These are phyloP conservation scores for Skeletonema potamos DNA, from an alignment of 108 stramenopile species.

Conservation along the genomic window DNA sequence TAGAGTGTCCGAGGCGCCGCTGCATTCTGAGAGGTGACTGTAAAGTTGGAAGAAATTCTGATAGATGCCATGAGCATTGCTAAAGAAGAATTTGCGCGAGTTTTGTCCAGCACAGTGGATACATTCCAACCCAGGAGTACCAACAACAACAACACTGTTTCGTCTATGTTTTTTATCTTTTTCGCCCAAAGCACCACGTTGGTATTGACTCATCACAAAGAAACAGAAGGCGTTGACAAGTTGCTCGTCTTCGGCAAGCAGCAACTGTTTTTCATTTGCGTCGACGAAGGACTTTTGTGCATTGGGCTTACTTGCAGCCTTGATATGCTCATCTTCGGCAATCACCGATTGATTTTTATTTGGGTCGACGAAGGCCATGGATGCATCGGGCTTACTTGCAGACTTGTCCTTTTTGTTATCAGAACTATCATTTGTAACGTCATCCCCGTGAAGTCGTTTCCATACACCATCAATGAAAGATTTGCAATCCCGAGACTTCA, in stretches of 20 bases:
- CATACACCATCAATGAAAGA: not conserved
- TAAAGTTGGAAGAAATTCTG: not conserved
- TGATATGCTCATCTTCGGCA: not conserved
- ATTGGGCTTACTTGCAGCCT: not conserved
- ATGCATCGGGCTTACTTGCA: too few species aligned
- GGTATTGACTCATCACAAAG: not conserved
- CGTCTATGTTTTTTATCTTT: too few species aligned
- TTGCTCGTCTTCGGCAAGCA: not conserved
- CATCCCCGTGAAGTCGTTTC: not conserved
- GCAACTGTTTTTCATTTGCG: not conserved
- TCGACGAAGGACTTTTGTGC: not conserved
- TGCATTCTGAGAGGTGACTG: not conserved
- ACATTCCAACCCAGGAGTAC: not conserved
- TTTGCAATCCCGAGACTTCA: not conserved
- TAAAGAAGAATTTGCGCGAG: not conserved
- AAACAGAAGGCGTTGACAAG: not conserved
- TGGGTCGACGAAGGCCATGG: too few species aligned
- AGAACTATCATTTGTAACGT: not conserved
- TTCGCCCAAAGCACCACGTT: not conserved
- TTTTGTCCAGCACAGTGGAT: not conserved
- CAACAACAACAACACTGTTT: not conserved
- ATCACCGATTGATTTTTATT: too few species aligned
- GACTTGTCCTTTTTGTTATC: not conserved
- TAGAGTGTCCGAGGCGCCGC: not conserved
- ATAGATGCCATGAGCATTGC: not conserved